A percentile compares a stretch with the other conserved stretches of the same genome.
phyloP scores from a whole-genome alignment of 805 yeast genomes.

The Cyberlindnera maritima region DNA sequence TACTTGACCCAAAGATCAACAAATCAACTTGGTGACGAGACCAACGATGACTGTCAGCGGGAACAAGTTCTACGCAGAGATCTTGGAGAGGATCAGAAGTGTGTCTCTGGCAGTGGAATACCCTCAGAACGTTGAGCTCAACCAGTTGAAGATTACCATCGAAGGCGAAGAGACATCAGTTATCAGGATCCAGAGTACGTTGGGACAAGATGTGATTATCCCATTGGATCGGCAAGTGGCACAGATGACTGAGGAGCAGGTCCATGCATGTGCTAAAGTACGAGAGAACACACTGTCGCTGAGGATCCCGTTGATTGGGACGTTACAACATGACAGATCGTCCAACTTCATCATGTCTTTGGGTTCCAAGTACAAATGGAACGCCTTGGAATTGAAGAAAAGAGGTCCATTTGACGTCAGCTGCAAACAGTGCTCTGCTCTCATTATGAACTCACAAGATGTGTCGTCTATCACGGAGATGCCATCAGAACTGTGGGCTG shows the following conservation, averaged over 20 bases:
- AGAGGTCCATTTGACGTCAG: slow-evolving; percentile 30
- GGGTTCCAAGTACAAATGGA: slow-evolving; percentile 36
- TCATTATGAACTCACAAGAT: slow-evolving; percentile 31
- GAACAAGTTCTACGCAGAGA: slow-evolving; percentile 13
- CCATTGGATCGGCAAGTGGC: neutral
- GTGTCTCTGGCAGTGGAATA: slow-evolving; percentile 15
- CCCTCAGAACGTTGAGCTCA: neutral
- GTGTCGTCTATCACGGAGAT: slow-evolving; percentile 48
- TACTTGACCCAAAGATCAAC: no score
- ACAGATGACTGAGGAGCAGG: slow-evolving; percentile 1
- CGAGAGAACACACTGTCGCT: slow-evolving; percentile 7
- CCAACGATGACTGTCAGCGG: neutral
- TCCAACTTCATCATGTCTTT: slow-evolving; percentile 25
- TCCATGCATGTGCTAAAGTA: slow-evolving; percentile 6
- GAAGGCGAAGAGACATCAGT: neutral
- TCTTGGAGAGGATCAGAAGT: slow-evolving; percentile 17
- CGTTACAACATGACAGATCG: slow-evolving; percentile 11
- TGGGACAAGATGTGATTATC: neutral
- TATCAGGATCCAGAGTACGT: neutral
- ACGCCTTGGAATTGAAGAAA: slow-evolving; percentile 37
- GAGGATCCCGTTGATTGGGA: slow-evolving; percentile 14
- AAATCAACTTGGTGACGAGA: no score
- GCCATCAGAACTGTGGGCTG: slow-evolving; percentile 94
- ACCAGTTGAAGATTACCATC: neutral
- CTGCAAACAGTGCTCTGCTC: slow-evolving; percentile 33